phyloP scores from a whole-genome alignment of 2,329 filamentous ascomycete species.

The Colletotrichum costaricense region DNA sequence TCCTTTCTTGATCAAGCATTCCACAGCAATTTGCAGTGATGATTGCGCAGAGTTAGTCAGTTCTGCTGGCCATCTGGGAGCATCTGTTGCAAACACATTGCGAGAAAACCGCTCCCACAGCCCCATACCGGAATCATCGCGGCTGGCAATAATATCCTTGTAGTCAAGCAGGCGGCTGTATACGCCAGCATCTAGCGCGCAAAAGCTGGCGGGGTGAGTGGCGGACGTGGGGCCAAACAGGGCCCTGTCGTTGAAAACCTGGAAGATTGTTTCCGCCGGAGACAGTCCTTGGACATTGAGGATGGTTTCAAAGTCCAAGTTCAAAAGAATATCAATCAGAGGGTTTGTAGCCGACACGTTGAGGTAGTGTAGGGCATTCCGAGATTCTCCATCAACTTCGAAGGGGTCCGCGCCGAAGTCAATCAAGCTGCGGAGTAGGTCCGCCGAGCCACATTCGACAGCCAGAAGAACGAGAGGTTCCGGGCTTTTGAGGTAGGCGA shows the following conservation, averaged over 20 bases:
- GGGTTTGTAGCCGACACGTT: conserved; percentile 40
- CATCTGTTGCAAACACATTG: not conserved
- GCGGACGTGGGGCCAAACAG: no score
- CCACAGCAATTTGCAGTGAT: not conserved
- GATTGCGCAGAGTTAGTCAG: not conserved
- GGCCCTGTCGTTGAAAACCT: conserved; percentile 35
- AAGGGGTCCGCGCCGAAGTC: conserved; percentile 36
- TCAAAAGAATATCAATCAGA: conserved; percentile 41
- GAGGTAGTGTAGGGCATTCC: conserved; percentile 40
- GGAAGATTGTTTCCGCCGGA: conserved; percentile 45
- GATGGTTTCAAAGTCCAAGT: conserved; percentile 36
- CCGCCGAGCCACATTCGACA: conserved; percentile 42
- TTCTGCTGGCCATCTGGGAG: not conserved
- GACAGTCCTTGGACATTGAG: conserved; percentile 37
- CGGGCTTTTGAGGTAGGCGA: conserved; percentile 7
- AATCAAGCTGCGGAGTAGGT: conserved; percentile 39
- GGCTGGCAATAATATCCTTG: not conserved
- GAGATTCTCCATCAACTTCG: conserved; percentile 30
- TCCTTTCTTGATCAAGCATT: not conserved
- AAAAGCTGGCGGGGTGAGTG: not conserved
- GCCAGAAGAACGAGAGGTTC: conserved; percentile 36
- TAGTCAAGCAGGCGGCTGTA: conserved; percentile 8
- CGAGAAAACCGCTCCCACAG: conserved; percentile 29
- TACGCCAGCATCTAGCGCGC: not conserved
- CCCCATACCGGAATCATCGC: not conserved